Evolutionary conservation across 768 basidiomycete genomes (phyloP), one percentile per base, ranked within the genome.

Genomic region (Phaffia tasmanica): DNA sequence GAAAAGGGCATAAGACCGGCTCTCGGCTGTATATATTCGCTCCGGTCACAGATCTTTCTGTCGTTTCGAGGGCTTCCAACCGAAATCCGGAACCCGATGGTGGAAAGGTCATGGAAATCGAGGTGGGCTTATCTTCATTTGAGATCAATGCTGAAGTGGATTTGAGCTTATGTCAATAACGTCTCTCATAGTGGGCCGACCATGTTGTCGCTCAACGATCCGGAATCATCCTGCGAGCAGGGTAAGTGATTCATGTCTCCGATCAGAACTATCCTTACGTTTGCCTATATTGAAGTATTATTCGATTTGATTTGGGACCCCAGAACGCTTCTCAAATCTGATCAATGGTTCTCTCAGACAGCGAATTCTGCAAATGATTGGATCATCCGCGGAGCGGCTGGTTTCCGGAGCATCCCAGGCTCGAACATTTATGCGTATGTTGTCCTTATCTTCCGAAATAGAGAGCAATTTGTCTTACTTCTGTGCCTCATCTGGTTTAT

Each of bases 191-290:
- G 75, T 98, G 90, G 79, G 90, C 89, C 2, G 87, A 89, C 51
- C 89, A 93, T 74, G 90, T 98, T 55, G 84, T 99, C 42, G 87
- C 87, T 85, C 88, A 92, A 73, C 87, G 95, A 15, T 86, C 84
- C 67, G 95, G 95, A 0, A 89, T 99, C 74, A 95, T 98, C 72
- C 78, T 99, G 19, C 84, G 95, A 53, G 86, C 93, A 74, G 85
- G 86, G 85, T 89, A 65, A 29, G 80, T 80, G 16, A 1, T 48
- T 35, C 55, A 16, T 30, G 21, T 57, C n/a, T 47, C 47, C 3
- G 30, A 9, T 8, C 29, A 50, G 57, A n/a, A n/a, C n/a, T 56
- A 27, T 21, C 14, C 29, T 25, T 2, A 49, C 66, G 56, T 57
- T 18, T 25, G 50, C 51, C 32, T 21, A 7, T 23, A 47, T 0